These are phyloP conservation scores for Botrytis cinerea DNA, from an alignment of 2,329 filamentous ascomycete species.

Conservation along the genomic window DNA sequence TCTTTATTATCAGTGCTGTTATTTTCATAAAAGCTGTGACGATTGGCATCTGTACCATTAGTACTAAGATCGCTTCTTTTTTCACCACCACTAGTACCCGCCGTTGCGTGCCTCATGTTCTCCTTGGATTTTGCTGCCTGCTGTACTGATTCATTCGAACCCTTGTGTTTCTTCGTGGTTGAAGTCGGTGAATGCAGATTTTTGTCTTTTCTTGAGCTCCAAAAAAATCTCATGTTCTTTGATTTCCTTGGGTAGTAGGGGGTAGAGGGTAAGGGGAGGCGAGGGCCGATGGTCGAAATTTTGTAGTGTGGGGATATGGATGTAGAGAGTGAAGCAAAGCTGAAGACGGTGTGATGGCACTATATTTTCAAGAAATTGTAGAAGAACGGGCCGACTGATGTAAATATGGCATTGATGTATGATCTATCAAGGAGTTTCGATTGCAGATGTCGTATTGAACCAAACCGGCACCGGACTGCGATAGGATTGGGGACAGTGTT, in stretches of 20 bases:
- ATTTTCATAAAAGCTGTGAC: neutral
- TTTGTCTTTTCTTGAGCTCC: neutral
- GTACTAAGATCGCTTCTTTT: neutral
- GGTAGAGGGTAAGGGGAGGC: neutral
- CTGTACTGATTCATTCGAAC: neutral
- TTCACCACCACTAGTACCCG: neutral
- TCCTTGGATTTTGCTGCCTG: neutral
- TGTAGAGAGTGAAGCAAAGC: neutral
- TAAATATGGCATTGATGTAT: neutral
- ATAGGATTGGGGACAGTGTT: neutral
- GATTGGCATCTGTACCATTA: neutral
- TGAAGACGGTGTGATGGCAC: neutral
- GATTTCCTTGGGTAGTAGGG: neutral
- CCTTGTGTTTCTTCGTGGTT: neutral
- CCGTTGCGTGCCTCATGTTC: neutral
- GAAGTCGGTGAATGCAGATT: too few relatives aligned
- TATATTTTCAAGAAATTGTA: neutral
- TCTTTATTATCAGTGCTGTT: neutral
- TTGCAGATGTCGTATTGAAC: neutral
- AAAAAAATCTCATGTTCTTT: neutral
- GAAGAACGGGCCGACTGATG: neutral
- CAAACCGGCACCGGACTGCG: neutral
- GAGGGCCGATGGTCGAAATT: neutral
- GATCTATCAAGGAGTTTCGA: neutral
- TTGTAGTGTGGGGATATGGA: neutral